Evolutionary conservation across 345 rosid species (phyloP), one percentile per base, ranked within the genome.

Genomic region (Syzygium oleosum): DNA sequence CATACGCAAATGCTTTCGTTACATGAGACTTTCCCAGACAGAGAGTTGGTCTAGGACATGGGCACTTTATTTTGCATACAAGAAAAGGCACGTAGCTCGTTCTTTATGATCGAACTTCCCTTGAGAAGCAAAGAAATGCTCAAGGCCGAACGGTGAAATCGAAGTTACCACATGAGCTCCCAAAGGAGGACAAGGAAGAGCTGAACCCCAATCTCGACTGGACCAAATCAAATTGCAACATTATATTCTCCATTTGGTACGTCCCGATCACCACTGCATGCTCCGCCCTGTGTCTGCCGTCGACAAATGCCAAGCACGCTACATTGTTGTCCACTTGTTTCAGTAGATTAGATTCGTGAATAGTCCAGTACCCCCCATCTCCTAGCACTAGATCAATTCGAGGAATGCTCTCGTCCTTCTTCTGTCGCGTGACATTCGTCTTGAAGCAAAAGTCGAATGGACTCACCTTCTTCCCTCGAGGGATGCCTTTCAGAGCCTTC

Each of bases 131-230:
- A 68, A 68, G 80, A 68, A 68, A 8, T 34, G 46, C 25, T 68
- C 80, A 68, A 34, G 46, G 46, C 19, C 29, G 52, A 29, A 63
- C 87, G 3, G 85, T 79, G 52, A 87, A 56, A 80, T 87, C 83
- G 73, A 87, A 78, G 85, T 55, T 80, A 6, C 65, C 52, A 51
- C 85, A 87, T 43, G 88, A 77, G 63, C 23, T 77, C 22, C 53
- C 29, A 29, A n/a, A 25, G 68, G 52, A 79, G 46, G 56, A 43
- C 85, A 79, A 46, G 43, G 92, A 86, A 51, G 85, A 46, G 80
- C 88, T 91, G 85, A 92, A 92, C 23, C 93, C 93, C 58, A 92
- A 87, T 86, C 87, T 86, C 49, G 86, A 88, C 85, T 89, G 85
- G 4, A 61, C 91, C 84, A 87, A 77, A 77, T 90, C 90, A 51